These are phyloP conservation scores for Tillandsia fasciculata DNA, from an alignment of 176 grass and related monocot species.

Conservation along the genomic window DNA sequence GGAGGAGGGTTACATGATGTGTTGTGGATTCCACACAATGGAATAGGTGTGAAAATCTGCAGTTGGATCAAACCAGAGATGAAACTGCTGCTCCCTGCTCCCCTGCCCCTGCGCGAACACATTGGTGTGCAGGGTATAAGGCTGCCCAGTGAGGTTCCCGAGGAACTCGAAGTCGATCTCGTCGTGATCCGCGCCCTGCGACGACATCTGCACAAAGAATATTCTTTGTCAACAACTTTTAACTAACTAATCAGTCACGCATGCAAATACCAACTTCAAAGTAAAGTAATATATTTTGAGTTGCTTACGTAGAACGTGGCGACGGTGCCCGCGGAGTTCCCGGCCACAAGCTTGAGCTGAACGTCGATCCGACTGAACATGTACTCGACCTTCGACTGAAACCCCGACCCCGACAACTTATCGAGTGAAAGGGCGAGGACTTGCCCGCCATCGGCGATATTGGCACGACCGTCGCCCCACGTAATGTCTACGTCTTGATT, in stretches of 20 bases:
- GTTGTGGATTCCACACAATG: conserved; percentile 55
- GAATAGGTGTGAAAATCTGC: conserved; percentile 72
- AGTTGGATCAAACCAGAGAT: conserved; percentile 75
- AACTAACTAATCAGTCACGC: no score
- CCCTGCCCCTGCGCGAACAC: conserved; percentile 68
- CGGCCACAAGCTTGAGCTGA: conserved; percentile 57
- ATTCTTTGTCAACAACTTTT: no score
- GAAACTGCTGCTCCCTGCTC: conserved; percentile 74
- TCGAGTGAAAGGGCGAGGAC: conserved; percentile 54
- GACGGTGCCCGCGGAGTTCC: conserved; percentile 71
- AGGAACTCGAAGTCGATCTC: conserved; percentile 90
- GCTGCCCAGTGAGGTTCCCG: conserved; percentile 54
- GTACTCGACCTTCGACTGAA: conserved; percentile 52
- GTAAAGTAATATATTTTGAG: no score
- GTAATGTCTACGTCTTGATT: conserved; percentile 49
- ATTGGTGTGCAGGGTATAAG: conserved; percentile 82
- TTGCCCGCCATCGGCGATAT: conserved; percentile 27
- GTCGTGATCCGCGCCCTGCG: conserved; percentile 53
- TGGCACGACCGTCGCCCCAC: conserved; percentile 49
- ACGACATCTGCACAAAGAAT: conserved; percentile 37
- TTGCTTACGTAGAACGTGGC: conserved; percentile 48
- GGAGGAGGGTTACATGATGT: conserved; percentile 31
- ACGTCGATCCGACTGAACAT: conserved; percentile 63
- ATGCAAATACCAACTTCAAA: no score
- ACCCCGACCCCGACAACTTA: conserved; percentile 39